phyloP scores from a whole-genome alignment of 176 grass and related monocot genomes.

The Cymbopogon citratus region DNA sequence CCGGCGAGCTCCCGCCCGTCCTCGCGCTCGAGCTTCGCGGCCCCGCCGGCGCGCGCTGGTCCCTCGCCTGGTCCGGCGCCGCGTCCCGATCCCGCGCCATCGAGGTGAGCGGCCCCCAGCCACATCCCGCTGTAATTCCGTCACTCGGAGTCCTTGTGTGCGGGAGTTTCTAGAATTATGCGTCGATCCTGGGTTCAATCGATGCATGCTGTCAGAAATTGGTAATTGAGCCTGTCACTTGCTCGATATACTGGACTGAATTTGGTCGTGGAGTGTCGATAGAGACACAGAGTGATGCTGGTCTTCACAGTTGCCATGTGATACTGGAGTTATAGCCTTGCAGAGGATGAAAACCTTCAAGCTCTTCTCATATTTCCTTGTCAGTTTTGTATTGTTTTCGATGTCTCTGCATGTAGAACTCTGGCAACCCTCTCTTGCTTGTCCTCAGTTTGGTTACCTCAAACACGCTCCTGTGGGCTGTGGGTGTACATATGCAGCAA shows the following conservation, averaged over 20 bases:
- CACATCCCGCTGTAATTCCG: not conserved
- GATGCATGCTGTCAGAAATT: not conserved
- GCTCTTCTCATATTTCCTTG: not conserved
- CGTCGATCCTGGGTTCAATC: not conserved
- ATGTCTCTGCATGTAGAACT: not conserved
- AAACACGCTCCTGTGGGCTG: not conserved
- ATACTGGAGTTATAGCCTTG: not conserved
- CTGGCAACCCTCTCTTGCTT: not conserved
- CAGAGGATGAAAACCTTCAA: not conserved
- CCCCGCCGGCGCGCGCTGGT: constrained; percentile 47
- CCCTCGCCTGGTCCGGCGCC: constrained; percentile 81
- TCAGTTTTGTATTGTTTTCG: not conserved
- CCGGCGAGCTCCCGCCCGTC: constrained; percentile 57
- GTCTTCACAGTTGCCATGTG: not conserved
- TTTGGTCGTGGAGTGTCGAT: not conserved
- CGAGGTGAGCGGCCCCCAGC: constrained; percentile 45
- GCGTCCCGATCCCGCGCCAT: constrained; percentile 58
- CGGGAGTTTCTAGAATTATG: not conserved
- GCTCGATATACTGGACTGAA: not conserved
- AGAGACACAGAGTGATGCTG: not conserved
- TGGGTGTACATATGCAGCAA: not conserved
- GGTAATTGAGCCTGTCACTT: not conserved
- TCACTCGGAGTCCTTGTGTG: not conserved
- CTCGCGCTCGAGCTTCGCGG: constrained; percentile 69
- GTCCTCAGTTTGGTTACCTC: not conserved